These are phyloP conservation scores for Amanita pseudoporphyria DNA, from an alignment of 768 basidiomycete species.

Conservation along the genomic window DNA sequence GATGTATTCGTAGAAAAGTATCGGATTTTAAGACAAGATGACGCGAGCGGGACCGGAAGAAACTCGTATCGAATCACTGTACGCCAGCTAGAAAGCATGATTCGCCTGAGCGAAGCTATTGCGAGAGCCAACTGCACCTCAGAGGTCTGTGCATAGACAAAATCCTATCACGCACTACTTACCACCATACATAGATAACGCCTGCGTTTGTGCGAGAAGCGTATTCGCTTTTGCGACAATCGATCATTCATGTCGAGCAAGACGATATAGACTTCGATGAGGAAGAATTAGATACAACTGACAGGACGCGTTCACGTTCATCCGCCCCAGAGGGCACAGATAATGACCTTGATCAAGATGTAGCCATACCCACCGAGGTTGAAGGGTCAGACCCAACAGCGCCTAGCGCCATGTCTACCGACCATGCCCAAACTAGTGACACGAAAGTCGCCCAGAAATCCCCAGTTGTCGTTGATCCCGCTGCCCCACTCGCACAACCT, in stretches of 20 bases:
- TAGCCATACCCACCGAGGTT: constrained; percentile 56
- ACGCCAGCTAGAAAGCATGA: constrained; percentile 97
- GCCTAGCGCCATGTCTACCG: constrained; percentile 33
- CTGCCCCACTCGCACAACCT: constrained; percentile 32
- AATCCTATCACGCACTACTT: background rate
- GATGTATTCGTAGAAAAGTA: constrained; percentile 95
- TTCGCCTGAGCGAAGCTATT: constrained; percentile 94
- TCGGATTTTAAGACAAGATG: constrained; percentile 84
- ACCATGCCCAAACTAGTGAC: constrained; percentile 20
- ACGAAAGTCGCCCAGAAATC: constrained; percentile 22
- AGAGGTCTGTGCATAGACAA: constrained; percentile 47
- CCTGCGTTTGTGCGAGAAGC: constrained; percentile 95
- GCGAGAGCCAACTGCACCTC: constrained; percentile 93
- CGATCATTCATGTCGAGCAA: constrained; percentile 98
- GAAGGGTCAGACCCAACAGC: constrained; percentile 43
- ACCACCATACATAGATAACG: constrained; percentile 50
- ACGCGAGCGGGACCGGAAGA: constrained; percentile 75
- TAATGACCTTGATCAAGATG: constrained; percentile 37
- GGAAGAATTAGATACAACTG: constrained; percentile 52
- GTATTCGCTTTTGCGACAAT: constrained; percentile 86
- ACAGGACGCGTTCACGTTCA: constrained; percentile 31
- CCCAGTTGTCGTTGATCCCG: constrained; percentile 26
- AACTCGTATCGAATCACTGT: constrained; percentile 98
- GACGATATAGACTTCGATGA: constrained; percentile 98
- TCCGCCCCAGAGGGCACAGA: constrained; percentile 21